Evolutionary conservation across 140 eudicot species (phyloP).

Genomic region (Ambrosia hybrid): DNA sequence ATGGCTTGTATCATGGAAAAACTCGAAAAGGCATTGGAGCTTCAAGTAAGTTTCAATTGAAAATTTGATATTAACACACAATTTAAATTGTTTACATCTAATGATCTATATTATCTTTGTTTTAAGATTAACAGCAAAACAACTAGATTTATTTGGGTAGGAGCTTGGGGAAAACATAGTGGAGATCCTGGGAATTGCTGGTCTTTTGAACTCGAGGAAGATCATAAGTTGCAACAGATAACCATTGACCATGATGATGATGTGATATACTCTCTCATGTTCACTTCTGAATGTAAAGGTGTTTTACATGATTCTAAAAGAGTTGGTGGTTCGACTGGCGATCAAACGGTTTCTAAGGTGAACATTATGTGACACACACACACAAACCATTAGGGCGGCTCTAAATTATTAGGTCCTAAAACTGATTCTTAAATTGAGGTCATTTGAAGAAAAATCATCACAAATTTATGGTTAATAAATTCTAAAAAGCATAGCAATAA

Average conservation of each 20-base stretch:
- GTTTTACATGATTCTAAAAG: not conserved
- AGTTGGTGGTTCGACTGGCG: not conserved
- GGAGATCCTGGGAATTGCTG: not conserved
- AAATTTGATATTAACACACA: too few species aligned
- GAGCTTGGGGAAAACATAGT: not conserved
- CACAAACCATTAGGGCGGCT: too few species aligned
- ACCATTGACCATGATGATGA: not conserved
- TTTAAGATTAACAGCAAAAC: not conserved
- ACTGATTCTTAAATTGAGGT: too few species aligned
- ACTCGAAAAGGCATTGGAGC: not conserved
- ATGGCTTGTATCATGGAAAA: not conserved
- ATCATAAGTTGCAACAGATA: not conserved
- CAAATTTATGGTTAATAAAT: too few species aligned
- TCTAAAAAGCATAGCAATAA: too few species aligned
- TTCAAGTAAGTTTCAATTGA: not conserved
- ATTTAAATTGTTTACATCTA: too few species aligned
- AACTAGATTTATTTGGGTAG: not conserved
- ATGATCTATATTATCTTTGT: too few species aligned
- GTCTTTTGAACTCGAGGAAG: slow-evolving; percentile 2
- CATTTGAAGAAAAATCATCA: too few species aligned
- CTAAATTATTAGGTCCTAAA: too few species aligned
- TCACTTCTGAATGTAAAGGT: not conserved
- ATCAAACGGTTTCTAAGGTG: not conserved
- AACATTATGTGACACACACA: too few species aligned
- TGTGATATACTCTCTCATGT: not conserved